These are phyloP conservation scores for Hemileccinum impolitum DNA, from an alignment of 768 basidiomycete genomes.

Conservation along the genomic window DNA sequence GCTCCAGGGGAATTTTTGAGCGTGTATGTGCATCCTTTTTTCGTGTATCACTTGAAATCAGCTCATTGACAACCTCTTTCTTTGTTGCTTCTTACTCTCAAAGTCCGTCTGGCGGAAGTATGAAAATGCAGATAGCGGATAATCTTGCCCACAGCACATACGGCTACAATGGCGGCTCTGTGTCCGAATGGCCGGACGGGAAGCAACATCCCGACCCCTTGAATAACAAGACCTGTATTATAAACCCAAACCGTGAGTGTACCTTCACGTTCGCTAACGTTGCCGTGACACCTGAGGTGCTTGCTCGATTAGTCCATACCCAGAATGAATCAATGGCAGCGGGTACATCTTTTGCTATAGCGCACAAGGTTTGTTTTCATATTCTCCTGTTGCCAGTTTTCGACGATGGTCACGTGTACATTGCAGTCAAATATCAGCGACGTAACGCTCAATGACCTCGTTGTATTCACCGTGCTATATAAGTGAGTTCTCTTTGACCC, in stretches of 20 bases:
- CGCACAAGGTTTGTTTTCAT: constrained; percentile 13
- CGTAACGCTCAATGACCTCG: not conserved
- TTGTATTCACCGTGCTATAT: not conserved
- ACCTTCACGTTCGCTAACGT: not conserved
- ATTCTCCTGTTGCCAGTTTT: not conserved
- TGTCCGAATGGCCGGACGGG: constrained; percentile 9
- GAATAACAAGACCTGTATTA: constrained; percentile 1
- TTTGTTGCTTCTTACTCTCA: not conserved
- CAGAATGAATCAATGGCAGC: constrained; percentile 5
- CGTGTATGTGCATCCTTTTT: constrained; percentile 7
- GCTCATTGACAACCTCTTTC: not conserved
- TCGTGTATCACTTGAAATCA: not conserved
- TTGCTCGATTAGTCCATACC: constrained; percentile 10
- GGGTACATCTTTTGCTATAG: constrained; percentile 8
- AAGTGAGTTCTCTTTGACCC: constrained; percentile 3
- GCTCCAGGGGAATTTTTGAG: not conserved
- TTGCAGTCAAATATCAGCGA: not conserved
- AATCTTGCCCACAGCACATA: not conserved
- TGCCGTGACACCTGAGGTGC: not conserved
- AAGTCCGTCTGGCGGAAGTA: constrained; percentile 4
- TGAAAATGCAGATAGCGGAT: not conserved
- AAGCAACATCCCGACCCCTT: not conserved
- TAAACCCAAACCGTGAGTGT: constrained; percentile 13
- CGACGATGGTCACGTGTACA: not conserved
- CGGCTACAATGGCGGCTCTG: not conserved